Conservation (phyloP, 2,329 filamentous ascomycete genomes). For the Aspergillus viridinutans region DNA sequence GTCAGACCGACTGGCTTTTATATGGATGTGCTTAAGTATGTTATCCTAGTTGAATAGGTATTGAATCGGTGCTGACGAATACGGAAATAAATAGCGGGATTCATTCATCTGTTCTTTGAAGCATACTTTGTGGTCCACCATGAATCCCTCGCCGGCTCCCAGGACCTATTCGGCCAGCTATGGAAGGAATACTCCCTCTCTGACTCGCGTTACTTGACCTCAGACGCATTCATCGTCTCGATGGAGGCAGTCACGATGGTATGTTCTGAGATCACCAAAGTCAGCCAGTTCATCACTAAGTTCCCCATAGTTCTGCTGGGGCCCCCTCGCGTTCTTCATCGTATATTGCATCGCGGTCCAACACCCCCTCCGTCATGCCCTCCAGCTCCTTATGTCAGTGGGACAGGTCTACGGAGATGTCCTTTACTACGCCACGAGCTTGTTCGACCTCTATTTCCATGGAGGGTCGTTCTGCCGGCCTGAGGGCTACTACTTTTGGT, state of each 20-base stretch:
- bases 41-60: slow-evolving; percentile 12
- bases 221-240: slow-evolving; percentile 75
- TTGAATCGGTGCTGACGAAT: neutral
- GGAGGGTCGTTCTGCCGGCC: slow-evolving; percentile 49
- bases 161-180: slow-evolving; percentile 70
- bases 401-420: slow-evolving; percentile 55
- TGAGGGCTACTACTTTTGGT: slow-evolving; percentile 54
- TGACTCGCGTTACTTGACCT: slow-evolving; percentile 76
- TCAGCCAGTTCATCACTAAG: neutral
- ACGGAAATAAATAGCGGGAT: slow-evolving; percentile 5
- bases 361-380: slow-evolving; percentile 48
- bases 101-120: slow-evolving; percentile 68
- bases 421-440: slow-evolving; percentile 53
- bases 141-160: slow-evolving; percentile 54
- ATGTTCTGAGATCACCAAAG: slow-evolving; percentile 24
- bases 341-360: slow-evolving; percentile 46
- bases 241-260: slow-evolving; percentile 76
- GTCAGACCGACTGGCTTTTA: slow-evolving; percentile 52
- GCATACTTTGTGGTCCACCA: slow-evolving; percentile 68
- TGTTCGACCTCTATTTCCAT: slow-evolving; percentile 49
- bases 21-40: slow-evolving; percentile 68
- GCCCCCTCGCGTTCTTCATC: slow-evolving; percentile 50
- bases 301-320: slow-evolving; percentile 46
- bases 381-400: slow-evolving; percentile 51
- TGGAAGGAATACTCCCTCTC: slow-evolving; percentile 88